These are phyloP conservation scores for Yamadazyma insecticola DNA, from an alignment of 805 yeast genomes.

Conservation along the genomic window DNA sequence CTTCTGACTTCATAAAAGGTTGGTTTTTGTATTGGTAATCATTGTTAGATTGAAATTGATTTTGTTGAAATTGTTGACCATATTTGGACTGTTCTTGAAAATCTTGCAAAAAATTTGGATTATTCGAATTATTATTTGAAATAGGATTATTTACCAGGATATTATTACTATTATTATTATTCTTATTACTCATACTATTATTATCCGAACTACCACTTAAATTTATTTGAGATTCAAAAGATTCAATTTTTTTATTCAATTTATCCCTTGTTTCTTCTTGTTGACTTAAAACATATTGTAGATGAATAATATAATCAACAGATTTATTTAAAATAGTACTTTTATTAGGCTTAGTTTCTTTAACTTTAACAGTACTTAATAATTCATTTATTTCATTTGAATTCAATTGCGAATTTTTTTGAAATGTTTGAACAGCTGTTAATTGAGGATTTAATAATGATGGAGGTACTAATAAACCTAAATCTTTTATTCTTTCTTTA, in stretches of 20 bases:
- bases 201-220: not conserved
- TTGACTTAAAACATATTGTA: slow-evolving; percentile 53
- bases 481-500: slow-evolving; percentile 80
- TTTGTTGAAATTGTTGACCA: too few species aligned
- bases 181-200: not conserved
- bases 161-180: slow-evolving; percentile 2
- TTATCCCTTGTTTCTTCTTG: slow-evolving; percentile 48
- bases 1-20: too few species aligned
- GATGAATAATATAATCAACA: slow-evolving; percentile 71
- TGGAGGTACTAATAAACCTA: slow-evolving; percentile 80
- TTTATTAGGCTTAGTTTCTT: slow-evolving; percentile 77
- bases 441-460: slow-evolving; percentile 49
- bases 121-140: not conserved
- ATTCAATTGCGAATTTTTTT: slow-evolving; percentile 23
- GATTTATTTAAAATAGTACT: slow-evolving; percentile 71
- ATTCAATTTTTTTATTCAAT: slow-evolving; percentile 24
- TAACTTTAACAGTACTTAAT: slow-evolving; percentile 39
- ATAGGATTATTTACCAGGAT: slow-evolving; percentile 1
- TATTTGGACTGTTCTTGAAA: slow-evolving; percentile 10
- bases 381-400: slow-evolving; percentile 32
- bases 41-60: too few species aligned
- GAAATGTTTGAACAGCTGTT: slow-evolving; percentile 40
- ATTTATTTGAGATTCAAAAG: slow-evolving; percentile 9
- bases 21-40: too few species aligned
- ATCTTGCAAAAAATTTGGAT: slow-evolving; percentile 11